These are phyloP conservation scores for Piper betle DNA, from an alignment of 164 flowering plant genomes.

Conservation along the genomic window DNA sequence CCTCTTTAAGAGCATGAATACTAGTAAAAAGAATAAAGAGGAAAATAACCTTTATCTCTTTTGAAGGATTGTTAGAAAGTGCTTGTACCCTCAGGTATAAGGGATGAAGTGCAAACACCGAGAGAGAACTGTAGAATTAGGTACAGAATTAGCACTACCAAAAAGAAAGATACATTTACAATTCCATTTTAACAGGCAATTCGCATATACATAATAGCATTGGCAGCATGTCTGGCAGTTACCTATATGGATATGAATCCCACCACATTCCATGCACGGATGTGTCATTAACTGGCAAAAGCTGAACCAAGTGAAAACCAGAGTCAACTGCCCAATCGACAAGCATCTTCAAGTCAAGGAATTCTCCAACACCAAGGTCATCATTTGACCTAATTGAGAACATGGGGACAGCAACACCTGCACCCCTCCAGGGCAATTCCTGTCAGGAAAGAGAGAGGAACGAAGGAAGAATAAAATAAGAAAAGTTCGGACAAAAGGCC, in stretches of 20 bases:
- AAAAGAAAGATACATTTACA: neutral
- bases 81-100: slow-evolving; percentile 80
- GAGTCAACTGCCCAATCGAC: slow-evolving; percentile 89
- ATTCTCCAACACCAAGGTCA: slow-evolving; percentile 96
- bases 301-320: slow-evolving; percentile 93
- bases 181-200: too few species aligned
- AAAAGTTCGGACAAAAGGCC: too few species aligned
- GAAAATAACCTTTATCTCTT: slow-evolving; percentile 57
- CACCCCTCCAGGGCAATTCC: slow-evolving; percentile 97
- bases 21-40: neutral
- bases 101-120: slow-evolving; percentile 95
- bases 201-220: too few species aligned
- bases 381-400: slow-evolving; percentile 83
- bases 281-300: slow-evolving; percentile 94
- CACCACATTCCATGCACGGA: slow-evolving; percentile 98
- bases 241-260: slow-evolving; percentile 99
- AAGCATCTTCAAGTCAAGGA: slow-evolving; percentile 83
- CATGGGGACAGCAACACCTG: slow-evolving; percentile 93
- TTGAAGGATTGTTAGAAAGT: slow-evolving; percentile 58
- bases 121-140: slow-evolving; percentile 66
- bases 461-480: too few species aligned
- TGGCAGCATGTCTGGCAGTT: neutral
- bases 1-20: too few species aligned
- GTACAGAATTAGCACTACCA: neutral
- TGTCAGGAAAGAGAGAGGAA: slow-evolving; percentile 6